Base-by-base conservation (phyloP, 495 filamentous ascomycete genomes). In the Neurospora sp. region DNA sequence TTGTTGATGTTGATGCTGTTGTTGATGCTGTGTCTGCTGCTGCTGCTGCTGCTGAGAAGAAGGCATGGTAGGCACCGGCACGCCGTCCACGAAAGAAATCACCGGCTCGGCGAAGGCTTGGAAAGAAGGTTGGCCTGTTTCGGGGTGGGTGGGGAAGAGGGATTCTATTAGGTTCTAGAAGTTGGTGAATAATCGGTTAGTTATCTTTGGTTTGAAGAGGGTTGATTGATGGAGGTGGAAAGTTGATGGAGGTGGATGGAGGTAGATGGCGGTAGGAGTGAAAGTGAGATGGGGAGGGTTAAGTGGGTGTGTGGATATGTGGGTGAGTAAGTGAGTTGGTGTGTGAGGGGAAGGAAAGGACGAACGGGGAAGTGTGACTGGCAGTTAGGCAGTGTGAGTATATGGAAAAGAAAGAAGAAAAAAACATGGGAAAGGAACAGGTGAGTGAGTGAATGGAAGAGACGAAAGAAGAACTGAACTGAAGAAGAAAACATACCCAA, bases 61-160 rank as follows among this genome's bases (percentile, higher is more conserved):
- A 44, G 41, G 53, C 22, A 65, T 35, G 2, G 14, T 65, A 18
- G 53, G 53, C 0, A 65, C 53, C 6, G 53, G 53, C 4, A 65
- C 53, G 27, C 53, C 53, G 14, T 65, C 53, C 6, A 65, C 27
- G 18, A 68, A 69, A 4, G 44, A 71, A 18, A 35, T 22, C 8
- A 35, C 45, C 2, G 78, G 77, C 69, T 81, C 81, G 39, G 78
- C 72, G 27, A 80, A 82, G 16, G 77, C 78, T 9, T 77, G 75
- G 68, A 82, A 79, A 16, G 75, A 79, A 41, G 81, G 68, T 45
- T 80, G 80, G 61, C 81, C 81, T 16, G 80, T 82, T 69, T 79
- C 78, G 41, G 80, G 80, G 45, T 82, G 79, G 45, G 76, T 76
- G 27, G 81, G 80, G 68, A 82, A 82, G 8, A 82, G 72, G 12